Evolutionary conservation across 1,139 yeast genomes (phyloP).

Genomic region (Taiozyma sp.): DNA sequence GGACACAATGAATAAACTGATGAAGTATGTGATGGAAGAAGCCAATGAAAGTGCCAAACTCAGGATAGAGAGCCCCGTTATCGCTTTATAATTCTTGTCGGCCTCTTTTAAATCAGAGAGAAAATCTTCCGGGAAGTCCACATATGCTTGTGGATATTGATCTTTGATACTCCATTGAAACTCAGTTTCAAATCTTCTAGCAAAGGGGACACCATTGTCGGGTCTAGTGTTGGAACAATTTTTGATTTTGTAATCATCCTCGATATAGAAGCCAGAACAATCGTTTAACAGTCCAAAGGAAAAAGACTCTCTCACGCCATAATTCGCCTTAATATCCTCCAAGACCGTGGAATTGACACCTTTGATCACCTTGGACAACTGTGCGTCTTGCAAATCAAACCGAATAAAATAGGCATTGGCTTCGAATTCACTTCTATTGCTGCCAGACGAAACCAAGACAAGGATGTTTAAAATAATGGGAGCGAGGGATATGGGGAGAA

Average conservation of each 20-base stretch:
- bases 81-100: not conserved
- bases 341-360: not conserved
- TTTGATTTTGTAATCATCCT: conserved; percentile 2
- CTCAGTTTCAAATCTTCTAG: not conserved
- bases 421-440: not conserved
- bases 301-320: not conserved
- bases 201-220: conserved; percentile 1
- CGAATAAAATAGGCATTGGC: conserved; percentile 3
- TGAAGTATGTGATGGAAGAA: conserved; percentile 1
- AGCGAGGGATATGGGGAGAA: conserved; percentile 2
- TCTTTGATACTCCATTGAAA: not conserved
- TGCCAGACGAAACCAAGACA: not conserved
- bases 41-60: conserved; percentile 1
- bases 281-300: conserved; percentile 4
- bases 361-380: conserved; percentile 1
- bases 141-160: not conserved
- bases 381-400: conserved; percentile 3
- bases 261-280: conserved; percentile 1
- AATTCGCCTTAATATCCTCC: not conserved
- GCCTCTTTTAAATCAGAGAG: not conserved
- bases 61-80: conserved; percentile 1
- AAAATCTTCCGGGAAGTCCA: conserved; percentile 1
- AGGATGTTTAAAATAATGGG: conserved; percentile 4
- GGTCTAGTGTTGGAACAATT: not conserved
- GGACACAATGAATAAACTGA: conserved; percentile 1